Conservation (phyloP, 306 rosid genomes). For the Vigna unguiculata region DNA sequence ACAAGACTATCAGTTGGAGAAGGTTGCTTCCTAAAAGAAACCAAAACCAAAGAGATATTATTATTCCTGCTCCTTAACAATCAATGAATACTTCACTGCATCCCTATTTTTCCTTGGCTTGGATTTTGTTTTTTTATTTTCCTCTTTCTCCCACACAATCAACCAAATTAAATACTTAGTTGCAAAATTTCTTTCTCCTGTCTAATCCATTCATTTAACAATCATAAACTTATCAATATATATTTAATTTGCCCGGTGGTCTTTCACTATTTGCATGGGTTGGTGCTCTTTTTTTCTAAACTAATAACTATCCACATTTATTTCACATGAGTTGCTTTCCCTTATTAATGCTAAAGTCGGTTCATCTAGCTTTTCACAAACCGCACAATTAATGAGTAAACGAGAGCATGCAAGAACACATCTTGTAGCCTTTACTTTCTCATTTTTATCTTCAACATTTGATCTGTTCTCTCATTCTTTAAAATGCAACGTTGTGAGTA, state of each 20-base stretch:
- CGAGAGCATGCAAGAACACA: constrained; percentile 37
- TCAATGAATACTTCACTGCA: constrained; percentile 35
- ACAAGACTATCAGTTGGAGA: constrained; percentile 10
- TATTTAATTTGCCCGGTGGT: neutral
- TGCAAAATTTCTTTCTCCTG: constrained; percentile 2
- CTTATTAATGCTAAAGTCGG: constrained; percentile 31
- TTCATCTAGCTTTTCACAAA: constrained; percentile 38
- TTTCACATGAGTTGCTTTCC: constrained; percentile 31
- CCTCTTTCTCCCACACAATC: constrained; percentile 31
- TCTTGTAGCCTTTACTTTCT: neutral
- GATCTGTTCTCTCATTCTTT: neutral
- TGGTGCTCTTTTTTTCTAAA: constrained; percentile 17
- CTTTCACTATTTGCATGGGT: constrained; percentile 19
- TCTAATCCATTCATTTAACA: constrained; percentile 31
- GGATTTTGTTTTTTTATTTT: neutral
- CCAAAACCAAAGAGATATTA: constrained; percentile 38
- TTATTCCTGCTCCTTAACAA: constrained; percentile 20
- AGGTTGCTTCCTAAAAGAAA: constrained; percentile 24
- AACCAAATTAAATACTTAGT: constrained; percentile 37
- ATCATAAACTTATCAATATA: constrained; percentile 9
- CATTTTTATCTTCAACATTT: neutral
- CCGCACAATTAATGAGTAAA: constrained; percentile 35
- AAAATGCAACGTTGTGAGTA: neutral
- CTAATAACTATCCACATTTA: constrained; percentile 24
- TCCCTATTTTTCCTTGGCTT: neutral